These are phyloP conservation scores for Aspergillus viridinutans DNA, from an alignment of 2,329 filamentous ascomycete genomes.

Conservation along the genomic window DNA sequence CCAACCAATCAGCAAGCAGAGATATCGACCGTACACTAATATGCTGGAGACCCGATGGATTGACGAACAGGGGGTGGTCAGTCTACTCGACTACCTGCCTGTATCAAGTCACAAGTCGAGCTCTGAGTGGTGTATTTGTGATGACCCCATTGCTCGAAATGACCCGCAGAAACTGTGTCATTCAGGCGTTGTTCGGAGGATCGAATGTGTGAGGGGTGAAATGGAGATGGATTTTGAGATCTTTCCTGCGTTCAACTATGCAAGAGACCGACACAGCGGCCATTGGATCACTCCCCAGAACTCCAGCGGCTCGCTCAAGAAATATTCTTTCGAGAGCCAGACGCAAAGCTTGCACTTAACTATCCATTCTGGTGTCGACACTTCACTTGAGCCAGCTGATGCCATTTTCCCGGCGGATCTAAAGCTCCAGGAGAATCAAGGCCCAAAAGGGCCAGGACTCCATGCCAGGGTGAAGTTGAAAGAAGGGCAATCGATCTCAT, in stretches of 20 bases:
- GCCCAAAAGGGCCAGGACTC: conserved; percentile 59
- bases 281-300: conserved; percentile 16
- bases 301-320: conserved; percentile 33
- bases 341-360: conserved; percentile 62
- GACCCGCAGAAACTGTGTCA: conserved; percentile 10
- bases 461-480: conserved; percentile 55
- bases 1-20: conserved; percentile 63
- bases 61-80: conserved; percentile 68
- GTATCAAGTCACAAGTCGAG: conserved; percentile 56
- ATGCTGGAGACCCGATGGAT: conserved; percentile 75
- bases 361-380: conserved; percentile 60
- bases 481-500: conserved; percentile 66
- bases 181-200: conserved; percentile 56
- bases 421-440: conserved; percentile 48
- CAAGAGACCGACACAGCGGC: conserved; percentile 53
- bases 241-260: conserved; percentile 71
- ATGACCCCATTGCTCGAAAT: conserved; percentile 33
- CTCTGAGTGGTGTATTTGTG: conserved; percentile 30
- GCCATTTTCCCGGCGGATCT: conserved; percentile 52
- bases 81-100: conserved; percentile 72
- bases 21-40: conserved; percentile 70
- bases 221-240: conserved; percentile 65
- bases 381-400: conserved; percentile 36
- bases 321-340: conserved; percentile 57
- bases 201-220: conserved; percentile 67